phyloP scores from a whole-genome alignment of 139 green algal genomes.

The Raphidocelis subcapitata region DNA sequence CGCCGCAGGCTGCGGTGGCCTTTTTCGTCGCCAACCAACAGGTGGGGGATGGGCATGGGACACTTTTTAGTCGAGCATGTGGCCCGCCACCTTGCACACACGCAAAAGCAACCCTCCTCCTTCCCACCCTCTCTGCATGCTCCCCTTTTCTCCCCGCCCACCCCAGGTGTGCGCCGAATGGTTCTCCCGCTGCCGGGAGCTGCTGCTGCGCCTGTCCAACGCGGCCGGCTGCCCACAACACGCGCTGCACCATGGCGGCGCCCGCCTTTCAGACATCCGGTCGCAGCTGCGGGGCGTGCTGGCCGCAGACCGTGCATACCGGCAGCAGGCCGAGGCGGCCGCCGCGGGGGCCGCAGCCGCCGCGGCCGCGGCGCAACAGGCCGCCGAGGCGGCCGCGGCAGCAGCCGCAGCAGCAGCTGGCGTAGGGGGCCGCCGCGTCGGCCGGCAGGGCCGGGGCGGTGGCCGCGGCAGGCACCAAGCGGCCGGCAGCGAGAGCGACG shows the following conservation, averaged over 20 bases:
- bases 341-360: not conserved
- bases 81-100: too few relatives aligned
- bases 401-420: constrained; percentile 21
- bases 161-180: constrained; percentile 75
- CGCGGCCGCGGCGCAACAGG: constrained; percentile 12
- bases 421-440: not conserved
- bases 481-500: too few relatives aligned
- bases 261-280: constrained; percentile 28
- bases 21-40: constrained; percentile 60
- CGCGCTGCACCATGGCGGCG: constrained; percentile 27
- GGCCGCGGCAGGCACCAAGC: too few relatives aligned
- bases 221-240: constrained; percentile 33
- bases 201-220: constrained; percentile 36
- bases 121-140: too few relatives aligned
- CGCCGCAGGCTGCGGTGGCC: constrained; percentile 18
- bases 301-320: constrained; percentile 6
- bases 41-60: too few relatives aligned
- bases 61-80: too few relatives aligned
- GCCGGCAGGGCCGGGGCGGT: too few relatives aligned
- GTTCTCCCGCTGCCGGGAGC: constrained; percentile 51
- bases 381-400: constrained; percentile 9
- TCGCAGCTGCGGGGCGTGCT: constrained; percentile 9
- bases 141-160: too few relatives aligned
- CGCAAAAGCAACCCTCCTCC: too few relatives aligned
- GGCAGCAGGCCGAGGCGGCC: constrained; percentile 19